Evolutionary conservation across 257 asterid genomes (phyloP), one percentile per base, ranked within the genome.

Genomic region (Solanum okadae): DNA sequence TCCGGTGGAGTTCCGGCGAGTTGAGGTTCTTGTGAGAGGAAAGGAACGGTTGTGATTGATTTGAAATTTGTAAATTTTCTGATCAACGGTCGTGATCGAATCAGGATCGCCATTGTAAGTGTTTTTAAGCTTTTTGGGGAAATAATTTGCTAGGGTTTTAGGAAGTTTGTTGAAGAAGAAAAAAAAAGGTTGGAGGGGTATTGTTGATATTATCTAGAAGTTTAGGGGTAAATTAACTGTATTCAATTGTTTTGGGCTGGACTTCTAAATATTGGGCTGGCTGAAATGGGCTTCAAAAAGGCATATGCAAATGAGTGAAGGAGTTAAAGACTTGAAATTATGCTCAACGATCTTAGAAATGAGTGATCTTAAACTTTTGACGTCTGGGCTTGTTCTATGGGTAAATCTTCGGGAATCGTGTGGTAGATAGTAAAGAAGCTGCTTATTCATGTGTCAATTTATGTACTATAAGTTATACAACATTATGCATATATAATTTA

Each of bases 1-100:
- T 82, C 86, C 35, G 89, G 88, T 0, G 91, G 90, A 33, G 92
- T 88, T 59, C 91, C 96, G 27, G 92, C 95, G 76, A 92, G 91
- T 85, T 89, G 92, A 71, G 97, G 94, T 90, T 96, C 95, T 78
- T 94, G 97, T 34, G 87, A 93, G 89, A 94, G 98, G 79, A 93
- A 92, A 18, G 92, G 90, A 89, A 91, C 91, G 70, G 99, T 94
- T 84, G 99, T 88, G 88, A 97, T 94, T 87, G 92, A 92, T 93
- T 92, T 95, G 85, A 85, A 87, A 84, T 46, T 87, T 27, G 86
- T 85, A 0, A 87, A 42, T 16, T 49, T 61, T 84, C 91, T 91
- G 83, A 93, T 61, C 42, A 91, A 88, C 82, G 90, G 87, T 89
- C 97, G 92, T 37, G 99, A 92, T 90, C 94, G 93, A 87, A 91